These are phyloP conservation scores for Scorias spongiosa DNA, from an alignment of 2,329 filamentous ascomycete species.

Conservation along the genomic window DNA sequence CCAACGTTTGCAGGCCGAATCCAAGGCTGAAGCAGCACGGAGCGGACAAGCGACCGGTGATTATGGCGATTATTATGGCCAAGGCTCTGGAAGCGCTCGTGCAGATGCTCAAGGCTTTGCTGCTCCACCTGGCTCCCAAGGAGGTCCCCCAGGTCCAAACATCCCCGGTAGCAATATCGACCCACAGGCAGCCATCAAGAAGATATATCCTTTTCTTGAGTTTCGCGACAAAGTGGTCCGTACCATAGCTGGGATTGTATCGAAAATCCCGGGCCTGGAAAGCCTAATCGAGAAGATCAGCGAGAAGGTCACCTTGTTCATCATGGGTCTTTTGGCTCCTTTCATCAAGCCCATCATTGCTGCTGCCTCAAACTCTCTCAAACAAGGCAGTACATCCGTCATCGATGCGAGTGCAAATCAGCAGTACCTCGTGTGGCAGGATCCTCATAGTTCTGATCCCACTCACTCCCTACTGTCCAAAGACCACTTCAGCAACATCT, in stretches of 20 bases:
- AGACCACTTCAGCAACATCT: conserved; percentile 36
- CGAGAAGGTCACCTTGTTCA: conserved; percentile 81
- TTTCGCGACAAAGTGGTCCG: conserved; percentile 92
- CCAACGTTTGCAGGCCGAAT: conserved; percentile 28
- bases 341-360: conserved; percentile 88
- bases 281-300: conserved; percentile 83
- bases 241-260: conserved; percentile 67
- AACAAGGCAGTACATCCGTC: conserved; percentile 65
- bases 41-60: conserved; percentile 15
- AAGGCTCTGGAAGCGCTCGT: conserved; percentile 21
- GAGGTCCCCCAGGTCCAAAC: conserved; percentile 23
- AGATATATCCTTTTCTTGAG: conserved; percentile 88
- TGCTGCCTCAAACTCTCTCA: conserved; percentile 67
- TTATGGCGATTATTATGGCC: conserved; percentile 9
- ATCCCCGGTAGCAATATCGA: conserved; percentile 71
- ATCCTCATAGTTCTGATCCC: conserved; percentile 32
- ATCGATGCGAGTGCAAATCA: conserved; percentile 37
- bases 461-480: conserved; percentile 38
- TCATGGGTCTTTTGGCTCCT: conserved; percentile 78
- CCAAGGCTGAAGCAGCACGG: conserved; percentile 31
- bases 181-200: conserved; percentile 26
- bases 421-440: conserved; percentile 35
- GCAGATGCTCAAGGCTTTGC: conserved; percentile 23
- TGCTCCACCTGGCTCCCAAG: conserved; percentile 24
- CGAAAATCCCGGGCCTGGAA: conserved; percentile 85